A percentile compares a stretch with the other conserved stretches of the same genome.
Conservation (phyloP, 371 early-diverging fungal species). For the Lichtheimia corymbifera region DNA sequence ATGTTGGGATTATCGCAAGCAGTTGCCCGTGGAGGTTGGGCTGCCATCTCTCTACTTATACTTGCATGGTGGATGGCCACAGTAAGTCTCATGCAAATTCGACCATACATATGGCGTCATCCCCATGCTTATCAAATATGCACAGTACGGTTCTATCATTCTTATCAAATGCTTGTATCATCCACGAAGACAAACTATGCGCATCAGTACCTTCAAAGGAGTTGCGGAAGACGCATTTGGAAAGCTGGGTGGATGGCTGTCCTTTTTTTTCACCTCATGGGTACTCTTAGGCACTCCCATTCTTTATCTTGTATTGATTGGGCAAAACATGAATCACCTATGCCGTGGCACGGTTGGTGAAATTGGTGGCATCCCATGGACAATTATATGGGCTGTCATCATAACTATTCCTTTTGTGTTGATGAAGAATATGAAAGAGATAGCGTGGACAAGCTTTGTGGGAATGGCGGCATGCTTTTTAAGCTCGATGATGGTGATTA, state of each 20-base stretch:
- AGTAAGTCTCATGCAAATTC: conserved; percentile 26
- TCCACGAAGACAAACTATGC: conserved; percentile 31
- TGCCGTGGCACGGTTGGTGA: conserved; percentile 38
- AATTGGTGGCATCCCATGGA: conserved; percentile 53
- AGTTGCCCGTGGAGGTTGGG: conserved; percentile 77
- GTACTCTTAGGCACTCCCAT: conserved; percentile 54
- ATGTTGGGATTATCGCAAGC: conserved; percentile 82
- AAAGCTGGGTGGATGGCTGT: conserved; percentile 36
- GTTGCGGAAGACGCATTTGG: conserved; percentile 40
- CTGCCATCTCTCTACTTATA: conserved; percentile 68
- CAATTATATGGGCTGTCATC: conserved; percentile 61
- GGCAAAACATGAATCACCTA: conserved; percentile 48
- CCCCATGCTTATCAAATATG: too few species aligned
- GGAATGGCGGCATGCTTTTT: conserved; percentile 17
- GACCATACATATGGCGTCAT: too few species aligned
- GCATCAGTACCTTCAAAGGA: conserved; percentile 39
- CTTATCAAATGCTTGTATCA: conserved; percentile 39
- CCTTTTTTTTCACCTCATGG: conserved; percentile 60
- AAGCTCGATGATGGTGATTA: conserved; percentile 10
- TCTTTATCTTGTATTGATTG: conserved; percentile 59
- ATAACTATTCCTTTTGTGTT: conserved; percentile 53
- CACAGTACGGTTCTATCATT: conserved; percentile 39
- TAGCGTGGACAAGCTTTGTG: conserved; percentile 62
- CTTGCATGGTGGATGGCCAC: conserved; percentile 76
- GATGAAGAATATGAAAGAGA: conserved; percentile 61